These are phyloP conservation scores for Colletotrichum agaves DNA, from an alignment of 2,329 filamentous ascomycete species.

Conservation along the genomic window DNA sequence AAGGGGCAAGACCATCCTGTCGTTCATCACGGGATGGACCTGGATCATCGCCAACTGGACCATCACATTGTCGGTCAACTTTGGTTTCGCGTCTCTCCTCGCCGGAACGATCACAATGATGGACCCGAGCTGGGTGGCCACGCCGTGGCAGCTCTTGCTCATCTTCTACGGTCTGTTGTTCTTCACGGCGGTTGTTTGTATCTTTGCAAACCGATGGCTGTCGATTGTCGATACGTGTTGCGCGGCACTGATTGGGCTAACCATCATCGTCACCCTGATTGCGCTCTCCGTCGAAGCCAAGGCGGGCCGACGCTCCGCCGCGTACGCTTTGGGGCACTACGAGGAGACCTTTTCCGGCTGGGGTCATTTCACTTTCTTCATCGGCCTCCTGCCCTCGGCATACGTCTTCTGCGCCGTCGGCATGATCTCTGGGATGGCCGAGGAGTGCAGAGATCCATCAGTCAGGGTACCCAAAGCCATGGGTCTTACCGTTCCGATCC, in stretches of 20 bases:
- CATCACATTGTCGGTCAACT: conserved; percentile 82
- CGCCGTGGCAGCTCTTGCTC: conserved; percentile 74
- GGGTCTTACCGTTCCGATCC: conserved; percentile 73
- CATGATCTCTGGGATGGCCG: conserved; percentile 74
- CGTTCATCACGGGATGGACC: conserved; percentile 66
- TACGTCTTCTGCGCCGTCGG: conserved; percentile 76
- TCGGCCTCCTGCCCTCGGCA: conserved; percentile 78
- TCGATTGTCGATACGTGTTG: conserved; percentile 68
- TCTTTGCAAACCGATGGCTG: conserved; percentile 73
- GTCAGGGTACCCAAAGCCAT: conserved; percentile 78
- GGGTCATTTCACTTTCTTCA: conserved; percentile 53
- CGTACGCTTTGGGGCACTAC: conserved; percentile 48
- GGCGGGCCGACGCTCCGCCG: not conserved
- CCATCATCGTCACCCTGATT: not conserved
- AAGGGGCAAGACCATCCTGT: conserved; percentile 74
- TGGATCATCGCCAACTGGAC: conserved; percentile 84
- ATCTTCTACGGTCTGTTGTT: conserved; percentile 78
- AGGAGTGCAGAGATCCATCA: conserved; percentile 73
- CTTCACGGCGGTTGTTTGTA: conserved; percentile 71
- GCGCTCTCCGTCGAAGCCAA: not conserved
- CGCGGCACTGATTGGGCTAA: not conserved
- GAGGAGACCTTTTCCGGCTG: conserved; percentile 41
- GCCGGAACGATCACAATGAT: conserved; percentile 67
- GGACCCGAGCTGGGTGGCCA: conserved; percentile 57
- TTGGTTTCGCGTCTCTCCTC: conserved; percentile 76